Percentiles rank a stretch among this genome's conserved stretches.
Evolutionary conservation across 2,329 filamentous ascomycete species (phyloP).

Genomic region (Colletotrichum tofieldiae): DNA sequence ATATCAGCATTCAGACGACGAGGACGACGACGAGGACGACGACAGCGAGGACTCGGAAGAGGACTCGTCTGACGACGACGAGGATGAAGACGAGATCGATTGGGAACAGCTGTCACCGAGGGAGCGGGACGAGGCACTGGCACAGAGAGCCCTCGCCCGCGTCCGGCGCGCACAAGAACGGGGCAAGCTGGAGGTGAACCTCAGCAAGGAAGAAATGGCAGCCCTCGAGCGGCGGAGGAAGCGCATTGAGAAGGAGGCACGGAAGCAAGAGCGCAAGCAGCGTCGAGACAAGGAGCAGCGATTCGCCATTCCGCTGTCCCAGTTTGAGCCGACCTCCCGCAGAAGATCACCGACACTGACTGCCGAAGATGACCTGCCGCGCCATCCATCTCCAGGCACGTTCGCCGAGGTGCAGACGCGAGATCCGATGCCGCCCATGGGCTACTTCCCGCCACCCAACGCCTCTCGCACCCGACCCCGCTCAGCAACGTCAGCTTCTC

Average conservation of each 20-base stretch:
- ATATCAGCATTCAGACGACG: conserved; percentile 55
- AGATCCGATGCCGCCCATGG: conserved; percentile 62
- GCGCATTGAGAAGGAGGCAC: conserved; percentile 68
- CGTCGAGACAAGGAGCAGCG: conserved; percentile 62
- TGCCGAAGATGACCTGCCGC: conserved; percentile 56
- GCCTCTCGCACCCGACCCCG: conserved; percentile 58
- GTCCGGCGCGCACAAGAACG: conserved; percentile 84
- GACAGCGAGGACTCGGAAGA: conserved; percentile 58
- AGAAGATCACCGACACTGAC: conserved; percentile 52
- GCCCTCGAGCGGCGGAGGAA: conserved; percentile 81
- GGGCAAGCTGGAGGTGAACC: conserved; percentile 84
- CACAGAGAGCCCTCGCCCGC: conserved; percentile 84
- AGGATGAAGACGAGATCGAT: conserved; percentile 62
- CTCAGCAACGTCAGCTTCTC: conserved; percentile 60
- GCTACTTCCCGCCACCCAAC: conserved; percentile 66
- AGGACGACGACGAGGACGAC: conserved; percentile 55
- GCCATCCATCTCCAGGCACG: conserved; percentile 57
- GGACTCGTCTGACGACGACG: conserved; percentile 53
- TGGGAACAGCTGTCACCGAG: conserved; percentile 70
- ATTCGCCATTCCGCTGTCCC: conserved; percentile 68
- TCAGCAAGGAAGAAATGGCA: conserved; percentile 85
- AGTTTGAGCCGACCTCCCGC: conserved; percentile 62
- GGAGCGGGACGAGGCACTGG: conserved; percentile 81
- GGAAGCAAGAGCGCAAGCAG: conserved; percentile 55
- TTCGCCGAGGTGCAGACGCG: conserved; percentile 55